Conservation (phyloP, 106 monocot genomes). For the Dioscorea alata region DNA sequence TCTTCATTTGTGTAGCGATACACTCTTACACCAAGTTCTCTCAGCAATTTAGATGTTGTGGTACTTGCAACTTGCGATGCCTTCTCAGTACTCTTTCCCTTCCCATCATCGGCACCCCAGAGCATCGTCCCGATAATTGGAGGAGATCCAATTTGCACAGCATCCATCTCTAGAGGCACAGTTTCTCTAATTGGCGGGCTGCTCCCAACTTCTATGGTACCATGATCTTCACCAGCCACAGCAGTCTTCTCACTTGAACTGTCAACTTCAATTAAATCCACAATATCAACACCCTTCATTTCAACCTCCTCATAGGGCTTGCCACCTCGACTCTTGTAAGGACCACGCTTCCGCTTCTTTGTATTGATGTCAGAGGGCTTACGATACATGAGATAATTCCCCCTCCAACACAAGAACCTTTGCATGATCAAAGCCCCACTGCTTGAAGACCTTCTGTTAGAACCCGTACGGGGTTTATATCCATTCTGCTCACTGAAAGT, state of each 20-base stretch:
- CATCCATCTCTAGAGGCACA: neutral
- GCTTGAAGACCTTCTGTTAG: constrained; percentile 35
- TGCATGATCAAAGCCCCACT: constrained; percentile 43
- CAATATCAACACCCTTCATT: neutral
- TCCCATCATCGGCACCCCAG: neutral
- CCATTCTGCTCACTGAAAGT: constrained; percentile 23
- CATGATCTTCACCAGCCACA: neutral
- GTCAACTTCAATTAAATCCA: neutral
- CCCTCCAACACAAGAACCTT: constrained; percentile 46
- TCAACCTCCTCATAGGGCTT: neutral
- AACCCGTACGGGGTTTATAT: constrained; percentile 41
- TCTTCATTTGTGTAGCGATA: constrained; percentile 38
- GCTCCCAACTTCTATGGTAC: neutral
- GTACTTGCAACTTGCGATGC: constrained; percentile 7
- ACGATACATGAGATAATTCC: constrained; percentile 21
- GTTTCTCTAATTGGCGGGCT: neutral
- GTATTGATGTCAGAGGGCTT: neutral
- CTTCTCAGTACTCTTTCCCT: constrained; percentile 6
- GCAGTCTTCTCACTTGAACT: neutral
- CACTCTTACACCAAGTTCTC: constrained; percentile 30
- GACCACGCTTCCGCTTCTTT: constrained; percentile 17
- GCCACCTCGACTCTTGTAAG: constrained; percentile 4
- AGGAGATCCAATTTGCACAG: neutral
- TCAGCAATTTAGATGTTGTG: constrained; percentile 19
- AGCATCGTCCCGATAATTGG: neutral